phyloP scores from a whole-genome alignment of 2,329 filamentous ascomycete species.

The Talaromyces rugulosus region DNA sequence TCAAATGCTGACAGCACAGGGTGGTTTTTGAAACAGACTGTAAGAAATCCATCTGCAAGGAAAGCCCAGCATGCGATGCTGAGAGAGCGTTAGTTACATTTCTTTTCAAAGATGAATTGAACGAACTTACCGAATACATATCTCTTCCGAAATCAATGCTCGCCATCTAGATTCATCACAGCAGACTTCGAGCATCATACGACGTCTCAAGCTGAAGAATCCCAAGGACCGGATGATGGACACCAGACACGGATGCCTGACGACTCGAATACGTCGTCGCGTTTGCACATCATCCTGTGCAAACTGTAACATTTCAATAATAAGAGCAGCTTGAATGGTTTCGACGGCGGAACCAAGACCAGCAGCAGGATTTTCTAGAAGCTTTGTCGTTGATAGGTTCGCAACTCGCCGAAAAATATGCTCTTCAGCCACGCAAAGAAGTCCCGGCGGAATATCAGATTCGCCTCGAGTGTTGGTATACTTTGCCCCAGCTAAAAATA shows the following conservation, averaged over 20 bases:
- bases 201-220: slow-evolving; percentile 22
- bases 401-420: slow-evolving; percentile 25
- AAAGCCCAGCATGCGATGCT: slow-evolving; percentile 27
- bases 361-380: slow-evolving; percentile 10
- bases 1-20: slow-evolving; percentile 27
- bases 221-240: slow-evolving; percentile 27
- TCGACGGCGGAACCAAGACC: slow-evolving; percentile 18
- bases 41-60: slow-evolving; percentile 29
- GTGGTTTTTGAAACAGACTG: slow-evolving; percentile 29
- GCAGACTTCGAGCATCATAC: slow-evolving; percentile 11
- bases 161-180: slow-evolving; percentile 19
- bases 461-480: slow-evolving; percentile 21
- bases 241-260: slow-evolving; percentile 27
- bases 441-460: slow-evolving; percentile 14
- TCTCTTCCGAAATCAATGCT: slow-evolving; percentile 22
- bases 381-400: slow-evolving; percentile 15
- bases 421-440: slow-evolving; percentile 27
- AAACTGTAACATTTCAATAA: slow-evolving; percentile 31
- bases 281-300: slow-evolving; percentile 24
- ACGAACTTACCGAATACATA: slow-evolving; percentile 20
- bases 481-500: slow-evolving; percentile 24
- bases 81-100: slow-evolving; percentile 7
- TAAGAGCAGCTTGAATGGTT: slow-evolving; percentile 24
- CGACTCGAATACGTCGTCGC: slow-evolving; percentile 28
- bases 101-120: not conserved